Evolutionary conservation across 176 grass and related monocot genomes (phyloP).

Genomic region (Oryza officinalis): DNA sequence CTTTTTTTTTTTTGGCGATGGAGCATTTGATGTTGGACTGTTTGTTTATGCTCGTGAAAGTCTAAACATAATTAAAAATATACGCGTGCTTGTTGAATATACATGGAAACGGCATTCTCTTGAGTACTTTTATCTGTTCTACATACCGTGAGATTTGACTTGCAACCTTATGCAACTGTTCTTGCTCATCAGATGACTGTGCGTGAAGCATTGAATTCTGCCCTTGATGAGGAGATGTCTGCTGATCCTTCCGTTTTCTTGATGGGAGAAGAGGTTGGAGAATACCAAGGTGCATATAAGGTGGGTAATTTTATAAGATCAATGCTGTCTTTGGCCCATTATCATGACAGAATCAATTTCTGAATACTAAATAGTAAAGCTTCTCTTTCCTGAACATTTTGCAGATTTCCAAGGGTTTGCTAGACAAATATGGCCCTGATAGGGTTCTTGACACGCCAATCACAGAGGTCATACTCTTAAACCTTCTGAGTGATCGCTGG

Average conservation of each 20-base stretch:
- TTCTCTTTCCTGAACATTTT: constrained; percentile 3
- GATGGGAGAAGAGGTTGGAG: constrained; percentile 98
- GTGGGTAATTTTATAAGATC: constrained; percentile 43
- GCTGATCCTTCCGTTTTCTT: constrained; percentile 86
- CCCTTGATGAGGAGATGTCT: constrained; percentile 93
- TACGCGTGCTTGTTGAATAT: neutral
- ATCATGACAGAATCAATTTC: neutral
- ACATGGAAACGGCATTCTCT: neutral
- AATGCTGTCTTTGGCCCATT: neutral
- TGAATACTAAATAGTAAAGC: neutral
- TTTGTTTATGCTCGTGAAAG: neutral
- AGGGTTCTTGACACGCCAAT: constrained; percentile 99
- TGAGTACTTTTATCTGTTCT: neutral
- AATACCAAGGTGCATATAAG: constrained; percentile 98
- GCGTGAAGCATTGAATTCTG: constrained; percentile 76
- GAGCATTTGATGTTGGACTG: neutral
- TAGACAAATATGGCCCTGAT: constrained; percentile 97
- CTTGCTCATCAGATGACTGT: constrained; percentile 59
- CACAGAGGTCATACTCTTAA: constrained; percentile 63
- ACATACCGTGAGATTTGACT: neutral
- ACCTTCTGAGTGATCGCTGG: neutral
- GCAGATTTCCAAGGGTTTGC: constrained; percentile 94
- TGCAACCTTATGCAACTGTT: constrained; percentile 3
- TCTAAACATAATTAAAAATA: neutral
- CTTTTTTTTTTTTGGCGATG: too few relatives aligned